A percentile compares a stretch with the other conserved stretches of the same genome.
phyloP scores from a whole-genome alignment of 345 rosid genomes.

The Arabis hirsuta region DNA sequence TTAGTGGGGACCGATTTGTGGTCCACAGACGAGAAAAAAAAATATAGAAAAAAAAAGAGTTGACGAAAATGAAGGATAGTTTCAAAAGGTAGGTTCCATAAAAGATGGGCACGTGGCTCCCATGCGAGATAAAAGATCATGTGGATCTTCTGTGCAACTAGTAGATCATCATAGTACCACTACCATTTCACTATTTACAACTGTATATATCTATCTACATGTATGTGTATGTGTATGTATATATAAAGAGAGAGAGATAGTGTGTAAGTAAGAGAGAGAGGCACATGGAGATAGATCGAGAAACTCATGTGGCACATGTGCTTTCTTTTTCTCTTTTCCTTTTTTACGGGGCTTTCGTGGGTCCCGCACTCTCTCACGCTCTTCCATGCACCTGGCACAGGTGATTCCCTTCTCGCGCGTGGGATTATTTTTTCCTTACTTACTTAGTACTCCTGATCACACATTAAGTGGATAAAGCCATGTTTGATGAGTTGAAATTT shows the following conservation, averaged over 20 bases:
- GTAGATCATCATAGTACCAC: conserved; percentile 41
- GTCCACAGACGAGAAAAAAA: too few relatives aligned
- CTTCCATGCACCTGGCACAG: conserved; percentile 45
- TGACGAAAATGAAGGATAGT: conserved; percentile 28
- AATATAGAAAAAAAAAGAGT: conserved; percentile 19
- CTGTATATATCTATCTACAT: conserved; percentile 1
- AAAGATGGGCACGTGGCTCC: conserved; percentile 43
- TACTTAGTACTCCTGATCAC: neutral
- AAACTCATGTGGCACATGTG: conserved; percentile 44
- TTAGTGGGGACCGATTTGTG: too few relatives aligned
- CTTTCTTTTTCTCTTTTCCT: conserved; percentile 44
- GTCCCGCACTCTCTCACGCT: conserved; percentile 22
- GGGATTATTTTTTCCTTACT: neutral
- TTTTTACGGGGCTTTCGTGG: conserved; percentile 37
- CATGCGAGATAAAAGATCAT: conserved; percentile 36
- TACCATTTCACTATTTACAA: conserved; percentile 26
- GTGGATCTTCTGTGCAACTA: conserved; percentile 35
- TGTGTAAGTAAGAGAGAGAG: neutral
- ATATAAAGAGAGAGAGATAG: neutral
- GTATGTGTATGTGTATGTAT: neutral
- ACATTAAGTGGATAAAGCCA: conserved; percentile 8
- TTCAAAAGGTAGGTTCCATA: conserved; percentile 22
- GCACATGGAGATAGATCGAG: conserved; percentile 41
- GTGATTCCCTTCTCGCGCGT: conserved; percentile 21
- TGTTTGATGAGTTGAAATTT: neutral